Conservation (phyloP, 768 basidiomycete species). For the Termitomyces eurrhizus region DNA sequence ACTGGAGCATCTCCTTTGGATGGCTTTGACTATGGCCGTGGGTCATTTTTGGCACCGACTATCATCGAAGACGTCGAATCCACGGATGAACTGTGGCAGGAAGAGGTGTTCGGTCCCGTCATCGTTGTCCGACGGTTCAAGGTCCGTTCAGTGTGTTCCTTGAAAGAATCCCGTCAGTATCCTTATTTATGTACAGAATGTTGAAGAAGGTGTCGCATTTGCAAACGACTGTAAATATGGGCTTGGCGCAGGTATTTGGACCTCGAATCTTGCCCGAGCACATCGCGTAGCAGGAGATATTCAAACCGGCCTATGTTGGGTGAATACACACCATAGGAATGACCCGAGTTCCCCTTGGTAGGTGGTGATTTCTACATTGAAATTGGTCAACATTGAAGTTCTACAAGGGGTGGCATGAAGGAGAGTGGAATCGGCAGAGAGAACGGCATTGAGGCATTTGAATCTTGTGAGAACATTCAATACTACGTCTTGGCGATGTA, state of each 20-base stretch:
- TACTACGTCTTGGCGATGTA: background rate
- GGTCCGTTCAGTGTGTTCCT: conserved; percentile 19
- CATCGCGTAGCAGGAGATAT: conserved; percentile 70
- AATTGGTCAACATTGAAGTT: background rate
- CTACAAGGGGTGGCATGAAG: conserved; percentile 83
- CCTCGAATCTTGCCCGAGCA: conserved; percentile 65
- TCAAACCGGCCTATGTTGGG: conserved; percentile 79
- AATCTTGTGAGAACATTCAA: conserved; percentile 53
- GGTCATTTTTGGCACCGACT: conserved; percentile 80
- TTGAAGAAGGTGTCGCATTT: conserved; percentile 59
- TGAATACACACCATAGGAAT: conserved; percentile 87
- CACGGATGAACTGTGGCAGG: conserved; percentile 68
- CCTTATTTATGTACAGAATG: conserved; percentile 35
- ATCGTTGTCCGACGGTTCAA: conserved; percentile 53
- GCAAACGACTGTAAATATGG: conserved; percentile 82
- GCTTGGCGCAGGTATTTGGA: conserved; percentile 81
- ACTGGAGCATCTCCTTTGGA: conserved; percentile 60
- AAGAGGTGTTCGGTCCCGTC: conserved; percentile 88
- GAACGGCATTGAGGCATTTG: conserved; percentile 79
- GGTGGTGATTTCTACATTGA: conserved; percentile 15
- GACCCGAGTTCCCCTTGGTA: conserved; percentile 89
- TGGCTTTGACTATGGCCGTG: conserved; percentile 63
- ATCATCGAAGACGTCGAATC: conserved; percentile 56
- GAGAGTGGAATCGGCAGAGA: conserved; percentile 86
- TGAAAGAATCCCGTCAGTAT: background rate